phyloP scores from a whole-genome alignment of 305 asterid genomes.

The Fraxinus ornus region DNA sequence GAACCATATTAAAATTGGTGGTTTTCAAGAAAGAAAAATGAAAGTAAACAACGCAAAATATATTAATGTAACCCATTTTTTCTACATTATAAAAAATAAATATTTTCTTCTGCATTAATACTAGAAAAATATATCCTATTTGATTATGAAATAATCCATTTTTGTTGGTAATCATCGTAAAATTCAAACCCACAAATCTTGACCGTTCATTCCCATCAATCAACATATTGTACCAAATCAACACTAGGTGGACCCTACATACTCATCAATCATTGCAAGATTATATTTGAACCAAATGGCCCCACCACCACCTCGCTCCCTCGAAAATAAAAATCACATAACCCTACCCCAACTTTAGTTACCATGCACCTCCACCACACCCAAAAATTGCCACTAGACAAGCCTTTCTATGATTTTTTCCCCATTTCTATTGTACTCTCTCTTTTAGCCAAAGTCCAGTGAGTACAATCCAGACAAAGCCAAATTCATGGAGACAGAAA shows the following conservation, averaged over 20 bases:
- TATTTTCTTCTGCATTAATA: background rate
- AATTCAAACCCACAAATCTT: conserved; percentile 22
- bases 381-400: background rate
- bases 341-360: conserved; percentile 14
- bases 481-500: conserved; percentile 10
- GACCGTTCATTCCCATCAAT: conserved; percentile 22
- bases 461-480: conserved; percentile 20
- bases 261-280: conserved; percentile 29
- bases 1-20: no score
- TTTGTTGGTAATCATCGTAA: background rate
- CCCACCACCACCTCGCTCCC: conserved; percentile 5
- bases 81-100: background rate
- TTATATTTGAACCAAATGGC: conserved; percentile 28
- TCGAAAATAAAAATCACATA: conserved; percentile 1
- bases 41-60: background rate
- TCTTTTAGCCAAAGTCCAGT: conserved; percentile 7
- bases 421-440: conserved; percentile 12
- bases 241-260: conserved; percentile 5
- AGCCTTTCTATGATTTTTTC: conserved; percentile 9
- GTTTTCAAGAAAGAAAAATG: no score
- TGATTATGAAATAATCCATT: background rate
- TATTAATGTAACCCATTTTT: no score
- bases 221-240: conserved; percentile 5
- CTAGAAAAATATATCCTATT: background rate
- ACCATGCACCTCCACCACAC: conserved; percentile 21